These are phyloP conservation scores for Diaporthe aspalathi DNA, from an alignment of 2,329 filamentous ascomycete genomes.

Conservation along the genomic window DNA sequence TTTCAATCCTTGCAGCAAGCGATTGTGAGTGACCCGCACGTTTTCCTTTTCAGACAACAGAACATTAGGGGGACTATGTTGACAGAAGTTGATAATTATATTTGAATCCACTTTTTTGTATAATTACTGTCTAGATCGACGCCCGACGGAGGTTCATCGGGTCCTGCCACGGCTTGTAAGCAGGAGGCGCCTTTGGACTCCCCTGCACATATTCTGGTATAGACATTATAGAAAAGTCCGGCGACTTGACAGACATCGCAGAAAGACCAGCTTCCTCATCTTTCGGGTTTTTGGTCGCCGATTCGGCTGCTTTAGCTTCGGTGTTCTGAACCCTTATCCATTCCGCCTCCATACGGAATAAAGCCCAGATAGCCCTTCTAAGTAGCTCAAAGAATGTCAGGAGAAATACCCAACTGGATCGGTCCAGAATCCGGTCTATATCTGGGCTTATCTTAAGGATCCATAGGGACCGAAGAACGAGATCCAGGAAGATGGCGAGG, in stretches of 20 bases:
- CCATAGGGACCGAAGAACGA: background rate
- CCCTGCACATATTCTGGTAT: background rate
- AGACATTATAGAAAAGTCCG: constrained; percentile 14
- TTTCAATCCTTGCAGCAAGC: background rate
- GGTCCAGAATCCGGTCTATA: constrained; percentile 13
- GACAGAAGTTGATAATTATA: background rate
- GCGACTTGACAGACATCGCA: background rate
- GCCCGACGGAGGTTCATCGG: background rate
- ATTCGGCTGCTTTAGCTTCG: background rate
- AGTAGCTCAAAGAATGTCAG: background rate
- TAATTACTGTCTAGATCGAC: background rate
- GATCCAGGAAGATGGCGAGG: background rate
- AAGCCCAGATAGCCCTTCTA: background rate
- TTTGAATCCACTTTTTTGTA: background rate
- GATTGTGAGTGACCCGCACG: background rate
- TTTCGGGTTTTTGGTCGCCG: background rate
- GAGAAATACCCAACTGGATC: background rate
- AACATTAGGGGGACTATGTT: accelerated
- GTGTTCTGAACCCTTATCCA: constrained; percentile 9
- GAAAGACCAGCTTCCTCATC: constrained; percentile 28
- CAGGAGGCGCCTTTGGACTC: background rate
- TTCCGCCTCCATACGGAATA: constrained; percentile 20
- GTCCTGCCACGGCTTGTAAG: background rate
- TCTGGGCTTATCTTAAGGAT: constrained; percentile 7
- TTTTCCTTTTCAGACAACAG: background rate